These are phyloP conservation scores for Phalaenopsis aphrodite DNA, from an alignment of 106 monocot species.

Conservation along the genomic window DNA sequence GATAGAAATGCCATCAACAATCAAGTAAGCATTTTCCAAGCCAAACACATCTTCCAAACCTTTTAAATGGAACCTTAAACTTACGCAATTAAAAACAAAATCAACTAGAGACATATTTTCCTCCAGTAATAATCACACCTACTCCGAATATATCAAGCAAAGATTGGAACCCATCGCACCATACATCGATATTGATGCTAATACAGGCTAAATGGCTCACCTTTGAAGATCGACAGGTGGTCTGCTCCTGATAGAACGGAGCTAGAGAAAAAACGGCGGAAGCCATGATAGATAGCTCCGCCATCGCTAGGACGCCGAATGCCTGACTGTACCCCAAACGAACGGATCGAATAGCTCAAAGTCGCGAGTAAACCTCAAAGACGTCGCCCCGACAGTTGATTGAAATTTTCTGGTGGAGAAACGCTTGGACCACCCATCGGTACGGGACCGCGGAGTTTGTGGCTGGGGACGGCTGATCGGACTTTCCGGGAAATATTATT, in stretches of 20 bases:
- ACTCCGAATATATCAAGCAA: not conserved
- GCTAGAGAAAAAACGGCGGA: constrained; percentile 16
- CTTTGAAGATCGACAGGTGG: constrained; percentile 12
- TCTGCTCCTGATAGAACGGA: constrained; percentile 10
- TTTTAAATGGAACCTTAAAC: not conserved
- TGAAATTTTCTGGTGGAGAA: not conserved
- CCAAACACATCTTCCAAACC: not conserved
- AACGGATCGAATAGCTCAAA: not conserved
- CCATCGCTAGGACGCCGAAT: not conserved
- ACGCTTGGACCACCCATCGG: not conserved
- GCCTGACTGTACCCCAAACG: not conserved
- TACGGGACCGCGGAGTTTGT: not conserved
- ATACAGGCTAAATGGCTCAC: not conserved
- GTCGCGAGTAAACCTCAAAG: not conserved
- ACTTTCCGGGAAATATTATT: too few relatives aligned
- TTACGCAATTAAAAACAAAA: not conserved
- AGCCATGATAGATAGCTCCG: constrained; percentile 20
- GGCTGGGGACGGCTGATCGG: too few relatives aligned
- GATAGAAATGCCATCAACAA: not conserved
- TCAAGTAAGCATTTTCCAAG: not conserved
- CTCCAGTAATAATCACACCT: not conserved
- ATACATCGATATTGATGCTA: too few relatives aligned
- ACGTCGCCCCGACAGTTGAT: not conserved
- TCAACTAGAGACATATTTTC: not conserved
- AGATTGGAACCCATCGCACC: not conserved